These are phyloP conservation scores for Cladosporium sp. DNA, from an alignment of 2,329 filamentous ascomycete species.

Conservation along the genomic window DNA sequence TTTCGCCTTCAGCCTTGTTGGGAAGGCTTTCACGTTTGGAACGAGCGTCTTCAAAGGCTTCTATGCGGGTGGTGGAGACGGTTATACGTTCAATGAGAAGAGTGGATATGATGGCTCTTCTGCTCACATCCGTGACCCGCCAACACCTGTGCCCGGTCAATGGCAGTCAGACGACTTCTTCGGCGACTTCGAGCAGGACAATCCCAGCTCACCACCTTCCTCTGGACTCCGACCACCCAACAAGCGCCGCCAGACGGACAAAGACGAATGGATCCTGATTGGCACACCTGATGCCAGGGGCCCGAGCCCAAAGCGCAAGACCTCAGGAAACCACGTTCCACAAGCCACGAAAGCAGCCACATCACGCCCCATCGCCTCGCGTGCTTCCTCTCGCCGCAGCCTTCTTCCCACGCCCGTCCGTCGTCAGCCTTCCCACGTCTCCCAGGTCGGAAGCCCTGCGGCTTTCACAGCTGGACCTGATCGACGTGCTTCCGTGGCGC, in stretches of 20 bases:
- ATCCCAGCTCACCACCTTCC: slow-evolving; percentile 39
- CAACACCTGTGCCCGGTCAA: slow-evolving; percentile 54
- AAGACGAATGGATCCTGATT: slow-evolving; percentile 51
- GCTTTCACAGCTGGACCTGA: slow-evolving; percentile 28
- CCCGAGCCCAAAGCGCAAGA: slow-evolving; percentile 39
- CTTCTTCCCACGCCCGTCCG: slow-evolving; percentile 43
- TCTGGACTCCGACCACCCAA: slow-evolving; percentile 27
- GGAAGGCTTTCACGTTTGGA: slow-evolving; percentile 85
- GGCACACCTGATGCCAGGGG: slow-evolving; percentile 51
- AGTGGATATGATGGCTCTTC: slow-evolving; percentile 29
- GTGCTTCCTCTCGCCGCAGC: slow-evolving; percentile 16
- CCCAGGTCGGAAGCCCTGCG: slow-evolving; percentile 40
- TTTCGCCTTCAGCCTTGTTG: slow-evolving; percentile 63
- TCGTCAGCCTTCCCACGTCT: slow-evolving; percentile 35
- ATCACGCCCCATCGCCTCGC: slow-evolving; percentile 6
- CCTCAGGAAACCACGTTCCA: slow-evolving; percentile 23
- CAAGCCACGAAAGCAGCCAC: not conserved
- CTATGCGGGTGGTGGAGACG: slow-evolving; percentile 76
- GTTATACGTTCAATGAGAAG: slow-evolving; percentile 57
- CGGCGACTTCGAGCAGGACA: slow-evolving; percentile 45
- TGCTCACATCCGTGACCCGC: slow-evolving; percentile 26
- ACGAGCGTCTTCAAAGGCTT: slow-evolving; percentile 75
- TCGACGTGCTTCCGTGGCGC: slow-evolving; percentile 57
- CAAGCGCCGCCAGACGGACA: slow-evolving; percentile 51
- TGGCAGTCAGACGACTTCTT: slow-evolving; percentile 54